phyloP scores from a whole-genome alignment of 306 rosid genomes.

The Lotus japonicus region DNA sequence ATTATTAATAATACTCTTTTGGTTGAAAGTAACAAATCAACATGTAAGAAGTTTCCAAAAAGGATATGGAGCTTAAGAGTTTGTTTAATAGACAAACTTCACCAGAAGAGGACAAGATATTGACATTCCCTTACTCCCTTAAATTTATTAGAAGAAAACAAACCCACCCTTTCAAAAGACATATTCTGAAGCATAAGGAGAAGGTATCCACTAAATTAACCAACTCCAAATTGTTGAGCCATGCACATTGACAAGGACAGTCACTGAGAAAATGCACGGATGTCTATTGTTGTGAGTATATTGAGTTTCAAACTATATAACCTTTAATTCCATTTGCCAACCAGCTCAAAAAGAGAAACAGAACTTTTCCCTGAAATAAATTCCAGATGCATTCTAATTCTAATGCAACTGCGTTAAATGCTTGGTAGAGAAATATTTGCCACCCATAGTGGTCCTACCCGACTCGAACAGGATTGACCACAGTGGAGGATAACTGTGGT shows the following conservation, averaged over 20 bases:
- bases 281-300: conserved; percentile 8
- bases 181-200: conserved; percentile 40
- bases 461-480: no score
- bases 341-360: conserved; percentile 2
- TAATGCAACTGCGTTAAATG: no score
- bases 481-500: no score
- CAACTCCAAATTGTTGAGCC: no score
- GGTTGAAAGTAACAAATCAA: conserved; percentile 37
- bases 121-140: conserved; percentile 42
- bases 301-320: conserved; percentile 11
- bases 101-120: conserved; percentile 45
- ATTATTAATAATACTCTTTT: conserved; percentile 21
- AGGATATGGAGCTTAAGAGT: conserved; percentile 29
- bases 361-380: conserved; percentile 12
- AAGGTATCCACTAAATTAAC: conserved; percentile 33
- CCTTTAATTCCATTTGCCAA: neutral
- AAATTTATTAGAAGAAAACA: conserved; percentile 35
- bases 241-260: conserved; percentile 44
- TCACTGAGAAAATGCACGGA: conserved; percentile 17
- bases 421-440: no score
- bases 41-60: conserved; percentile 47
- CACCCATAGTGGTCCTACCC: no score
- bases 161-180: conserved; percentile 33
- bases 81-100: conserved; percentile 36
- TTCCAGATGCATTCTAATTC: neutral